These are phyloP conservation scores for Exophiala viscosa DNA, from an alignment of 2,329 filamentous ascomycete species.

Conservation along the genomic window DNA sequence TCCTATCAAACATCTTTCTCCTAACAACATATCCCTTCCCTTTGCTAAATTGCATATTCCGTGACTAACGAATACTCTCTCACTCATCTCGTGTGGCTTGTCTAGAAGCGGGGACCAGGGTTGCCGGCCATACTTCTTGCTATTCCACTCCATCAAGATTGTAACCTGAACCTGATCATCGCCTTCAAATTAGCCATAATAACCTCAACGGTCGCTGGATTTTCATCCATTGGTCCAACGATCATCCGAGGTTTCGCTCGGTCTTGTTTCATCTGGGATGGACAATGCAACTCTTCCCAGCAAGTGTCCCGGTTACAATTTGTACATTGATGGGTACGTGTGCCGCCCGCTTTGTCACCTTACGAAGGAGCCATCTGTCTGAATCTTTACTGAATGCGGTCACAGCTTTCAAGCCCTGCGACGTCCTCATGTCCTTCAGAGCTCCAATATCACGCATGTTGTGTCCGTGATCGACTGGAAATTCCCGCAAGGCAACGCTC, in stretches of 20 bases:
- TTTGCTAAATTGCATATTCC: too few species aligned
- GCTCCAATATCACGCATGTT: conserved; percentile 80
- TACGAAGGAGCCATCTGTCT: neutral
- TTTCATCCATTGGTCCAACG: neutral
- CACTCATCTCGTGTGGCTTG: too few species aligned
- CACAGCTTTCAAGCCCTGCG: conserved; percentile 74
- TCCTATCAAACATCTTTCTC: too few species aligned
- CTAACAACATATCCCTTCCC: too few species aligned
- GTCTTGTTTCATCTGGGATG: conserved; percentile 13
- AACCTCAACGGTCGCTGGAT: too few species aligned
- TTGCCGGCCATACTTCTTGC: too few species aligned
- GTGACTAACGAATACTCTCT: too few species aligned
- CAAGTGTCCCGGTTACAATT: conserved; percentile 60
- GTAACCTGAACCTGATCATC: too few species aligned
- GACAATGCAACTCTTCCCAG: conserved; percentile 22
- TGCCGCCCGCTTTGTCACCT: neutral
- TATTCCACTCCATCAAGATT: too few species aligned
- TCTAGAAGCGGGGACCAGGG: too few species aligned
- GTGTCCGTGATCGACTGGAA: conserved; percentile 73
- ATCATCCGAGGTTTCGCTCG: neutral
- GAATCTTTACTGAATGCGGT: conserved; percentile 4
- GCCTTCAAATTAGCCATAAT: too few species aligned
- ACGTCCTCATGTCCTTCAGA: conserved; percentile 64
- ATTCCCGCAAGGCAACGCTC: conserved; percentile 46
- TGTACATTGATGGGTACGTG: conserved; percentile 73